Conservation (phyloP, 2,329 filamentous ascomycete genomes). For the Calonectria fujianensis region DNA sequence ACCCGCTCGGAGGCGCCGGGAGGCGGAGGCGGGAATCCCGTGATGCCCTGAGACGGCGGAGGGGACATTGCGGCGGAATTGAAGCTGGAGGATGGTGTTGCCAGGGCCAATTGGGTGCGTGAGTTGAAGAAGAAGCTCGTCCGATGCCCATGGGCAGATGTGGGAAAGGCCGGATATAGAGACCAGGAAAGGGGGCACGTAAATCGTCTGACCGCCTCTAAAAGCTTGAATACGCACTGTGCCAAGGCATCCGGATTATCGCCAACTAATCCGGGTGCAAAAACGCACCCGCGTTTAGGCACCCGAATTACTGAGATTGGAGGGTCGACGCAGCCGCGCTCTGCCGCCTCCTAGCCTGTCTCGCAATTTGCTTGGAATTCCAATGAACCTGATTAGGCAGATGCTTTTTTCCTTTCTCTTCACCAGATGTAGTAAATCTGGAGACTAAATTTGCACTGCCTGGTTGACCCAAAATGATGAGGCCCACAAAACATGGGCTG, state of each 20-base stretch:
- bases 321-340: background rate
- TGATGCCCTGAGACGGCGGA: constrained; percentile 43
- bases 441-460: constrained; percentile 4
- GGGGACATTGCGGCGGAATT: background rate
- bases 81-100: background rate
- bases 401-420: no score
- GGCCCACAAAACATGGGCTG: constrained; percentile 24
- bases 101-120: constrained; percentile 15
- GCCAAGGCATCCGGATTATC: constrained; percentile 18
- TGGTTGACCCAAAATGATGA: constrained; percentile 3
- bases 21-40: constrained; percentile 44
- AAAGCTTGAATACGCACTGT: constrained; percentile 17
- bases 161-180: constrained; percentile 24
- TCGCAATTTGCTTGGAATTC: background rate
- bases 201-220: constrained; percentile 15
- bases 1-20: constrained; percentile 44
- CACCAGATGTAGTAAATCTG: background rate
- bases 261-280: background rate
- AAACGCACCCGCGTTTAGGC: constrained; percentile 1
- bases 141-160: constrained; percentile 3
- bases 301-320: constrained; percentile 6
- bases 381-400: background rate
- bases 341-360: background rate
- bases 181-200: constrained; percentile 7
- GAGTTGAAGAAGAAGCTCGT: constrained; percentile 14